Evolutionary conservation across 2,329 filamentous ascomycete species (phyloP).

Genomic region (Ophiostoma tasmaniense): DNA sequence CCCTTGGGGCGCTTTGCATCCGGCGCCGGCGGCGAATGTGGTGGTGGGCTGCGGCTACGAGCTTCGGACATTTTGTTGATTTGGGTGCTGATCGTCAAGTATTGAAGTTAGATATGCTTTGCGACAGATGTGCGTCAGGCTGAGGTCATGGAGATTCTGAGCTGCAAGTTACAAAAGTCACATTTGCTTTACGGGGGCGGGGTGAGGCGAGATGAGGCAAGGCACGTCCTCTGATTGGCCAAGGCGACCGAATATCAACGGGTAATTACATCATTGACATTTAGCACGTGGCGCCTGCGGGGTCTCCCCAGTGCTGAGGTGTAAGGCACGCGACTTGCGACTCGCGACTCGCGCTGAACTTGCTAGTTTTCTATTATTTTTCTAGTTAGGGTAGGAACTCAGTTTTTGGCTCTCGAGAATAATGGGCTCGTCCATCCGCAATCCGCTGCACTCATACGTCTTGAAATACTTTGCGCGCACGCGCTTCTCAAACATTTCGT

Average conservation of each 20-base stretch:
- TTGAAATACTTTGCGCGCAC: neutral
- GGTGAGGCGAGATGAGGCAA: neutral
- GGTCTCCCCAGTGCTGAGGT: neutral
- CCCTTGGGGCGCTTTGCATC: constrained; percentile 39
- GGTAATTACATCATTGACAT: neutral
- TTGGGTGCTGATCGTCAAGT: neutral
- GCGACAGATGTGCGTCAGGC: neutral
- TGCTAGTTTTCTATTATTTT: too few species aligned
- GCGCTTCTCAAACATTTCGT: neutral
- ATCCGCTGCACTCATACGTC: neutral
- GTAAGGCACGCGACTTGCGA: neutral
- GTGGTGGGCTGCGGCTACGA: neutral
- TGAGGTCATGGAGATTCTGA: neutral
- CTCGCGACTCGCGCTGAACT: neutral
- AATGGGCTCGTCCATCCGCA: neutral
- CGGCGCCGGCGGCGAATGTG: constrained; percentile 35
- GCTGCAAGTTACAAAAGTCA: too few species aligned
- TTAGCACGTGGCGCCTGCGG: neutral
- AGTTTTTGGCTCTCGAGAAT: neutral
- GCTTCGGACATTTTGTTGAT: constrained; percentile 12
- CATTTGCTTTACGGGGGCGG: neutral
- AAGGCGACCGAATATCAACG: neutral
- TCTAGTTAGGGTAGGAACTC: too few species aligned
- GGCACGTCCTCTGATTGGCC: neutral
- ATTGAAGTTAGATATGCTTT: neutral